Conservation (phyloP, 1,139 yeast species). For the Debaryomyces robertsiae region DNA sequence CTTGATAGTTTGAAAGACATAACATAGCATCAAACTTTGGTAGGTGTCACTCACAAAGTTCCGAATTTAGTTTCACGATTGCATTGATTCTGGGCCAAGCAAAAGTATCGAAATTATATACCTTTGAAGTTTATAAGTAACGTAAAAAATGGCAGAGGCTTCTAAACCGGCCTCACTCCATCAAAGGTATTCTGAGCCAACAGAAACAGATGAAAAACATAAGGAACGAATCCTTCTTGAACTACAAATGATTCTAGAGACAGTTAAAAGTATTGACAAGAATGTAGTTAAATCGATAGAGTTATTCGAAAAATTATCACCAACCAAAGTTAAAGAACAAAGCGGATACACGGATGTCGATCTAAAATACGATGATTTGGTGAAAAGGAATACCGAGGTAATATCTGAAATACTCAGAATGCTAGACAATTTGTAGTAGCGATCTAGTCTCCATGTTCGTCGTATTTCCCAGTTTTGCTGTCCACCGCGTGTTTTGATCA, state of each 20-base stretch:
- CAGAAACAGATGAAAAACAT: constrained; percentile 11
- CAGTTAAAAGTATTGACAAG: constrained; percentile 32
- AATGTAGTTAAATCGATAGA: constrained; percentile 30
- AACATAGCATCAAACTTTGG: no score
- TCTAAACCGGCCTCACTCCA: background rate
- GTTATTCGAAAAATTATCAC: constrained; percentile 15
- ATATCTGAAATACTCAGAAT: constrained; percentile 18
- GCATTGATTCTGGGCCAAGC: background rate
- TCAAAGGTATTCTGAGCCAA: constrained; percentile 1
- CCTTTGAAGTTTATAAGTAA: no score
- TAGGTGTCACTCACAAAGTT: no score
- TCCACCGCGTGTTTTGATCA: constrained; percentile 10
- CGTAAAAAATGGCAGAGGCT: background rate
- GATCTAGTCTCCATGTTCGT: background rate
- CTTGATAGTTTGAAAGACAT: no score
- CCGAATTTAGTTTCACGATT: no score
- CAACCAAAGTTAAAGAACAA: background rate
- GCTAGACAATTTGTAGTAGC: constrained; percentile 11
- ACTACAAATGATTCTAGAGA: constrained; percentile 35
- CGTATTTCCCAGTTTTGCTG: background rate
- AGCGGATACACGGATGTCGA: constrained; percentile 9
- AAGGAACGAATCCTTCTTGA: constrained; percentile 34
- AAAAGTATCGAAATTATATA: no score
- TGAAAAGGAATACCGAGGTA: constrained; percentile 19
- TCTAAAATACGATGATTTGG: constrained; percentile 16